Percentiles rank a stretch among this genome's conserved stretches.
phyloP scores from a whole-genome alignment of 202 grass and related monocot species.

The Setaria italica region DNA sequence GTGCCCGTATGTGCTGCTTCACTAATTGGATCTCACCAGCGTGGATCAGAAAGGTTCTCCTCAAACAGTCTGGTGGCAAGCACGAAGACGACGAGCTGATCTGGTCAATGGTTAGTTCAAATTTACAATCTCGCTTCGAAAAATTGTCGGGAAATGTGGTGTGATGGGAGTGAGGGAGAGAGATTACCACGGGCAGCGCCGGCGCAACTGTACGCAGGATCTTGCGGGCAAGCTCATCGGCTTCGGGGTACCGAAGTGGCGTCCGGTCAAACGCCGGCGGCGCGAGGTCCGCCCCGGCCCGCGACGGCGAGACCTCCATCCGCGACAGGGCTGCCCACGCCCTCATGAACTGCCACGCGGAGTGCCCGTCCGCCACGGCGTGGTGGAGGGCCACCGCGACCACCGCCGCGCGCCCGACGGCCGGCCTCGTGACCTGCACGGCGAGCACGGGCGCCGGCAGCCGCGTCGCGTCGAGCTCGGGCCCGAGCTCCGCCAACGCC shows the following conservation, averaged over 20 bases:
- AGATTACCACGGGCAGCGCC: constrained; percentile 19
- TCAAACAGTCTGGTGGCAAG: background rate
- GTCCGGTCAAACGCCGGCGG: constrained; percentile 31
- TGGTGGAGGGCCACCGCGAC: constrained; percentile 42
- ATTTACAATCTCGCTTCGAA: background rate
- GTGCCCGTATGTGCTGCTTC: constrained; percentile 7
- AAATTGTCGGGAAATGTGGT: background rate
- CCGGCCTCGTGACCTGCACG: constrained; percentile 37
- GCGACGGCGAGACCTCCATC: background rate
- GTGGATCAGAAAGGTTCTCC: constrained; percentile 22
- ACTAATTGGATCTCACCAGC: background rate
- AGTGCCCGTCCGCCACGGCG: constrained; percentile 43
- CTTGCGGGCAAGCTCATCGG: background rate
- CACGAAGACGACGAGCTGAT: background rate
- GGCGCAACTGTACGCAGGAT: background rate
- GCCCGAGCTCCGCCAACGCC: constrained; percentile 12
- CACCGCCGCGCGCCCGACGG: background rate
- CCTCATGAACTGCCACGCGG: constrained; percentile 49
- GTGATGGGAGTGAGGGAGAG: background rate
- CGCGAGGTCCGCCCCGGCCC: background rate
- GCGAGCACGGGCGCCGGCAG: constrained; percentile 14
- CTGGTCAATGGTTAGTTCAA: background rate
- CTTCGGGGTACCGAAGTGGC: background rate
- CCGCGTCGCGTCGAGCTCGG: background rate
- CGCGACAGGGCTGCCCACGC: constrained; percentile 15